Base-by-base conservation (phyloP, 441 rosid species). In the Pelargonium citronellum region DNA sequence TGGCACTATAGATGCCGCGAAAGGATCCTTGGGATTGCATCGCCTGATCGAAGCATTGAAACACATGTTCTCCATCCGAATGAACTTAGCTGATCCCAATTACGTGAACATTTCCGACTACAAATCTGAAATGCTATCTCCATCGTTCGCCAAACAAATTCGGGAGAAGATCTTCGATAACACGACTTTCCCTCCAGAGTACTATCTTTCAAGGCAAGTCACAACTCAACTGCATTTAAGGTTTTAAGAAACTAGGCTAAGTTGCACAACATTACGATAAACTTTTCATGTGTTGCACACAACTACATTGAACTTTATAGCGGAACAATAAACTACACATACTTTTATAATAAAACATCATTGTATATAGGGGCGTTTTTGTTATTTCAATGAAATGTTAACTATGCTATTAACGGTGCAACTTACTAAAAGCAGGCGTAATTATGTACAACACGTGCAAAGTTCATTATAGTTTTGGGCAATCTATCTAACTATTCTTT, bases 71-170 rank as follows among this genome's bases (percentile, higher is more conserved):
- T 89, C 98, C 0, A 81, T 83, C 72, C 73, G 98, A 53, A 91
- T 94, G 98, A 87, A 84, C 85, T 79, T 94, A 67, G 97, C 96
- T 9, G 98, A 94, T 73, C 97, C 98, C 30, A 70, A 77, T 30
- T 94, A 91, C 43, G 91, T 80, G 9, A 72, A 83, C 62, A 67
- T 82, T 8, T 61, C 70, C 17, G 37, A 81, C 30, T 79, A 75
- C 60, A 20, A 77, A 3, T 76, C 87, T 7, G 66, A 84, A 71
- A 94, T 94, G 98, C 87, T 89, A 70, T 94, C 97, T 0, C 78
- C 79, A 16, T 69, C 90, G 17, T 81, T 47, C 7, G 98, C 95
- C 0, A 65, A 79, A 71, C 74, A 84, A 67, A 81, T 94, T 30
- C 81, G 61, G 74, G 75, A 80, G 77, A 81, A 27, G 86, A 89